A percentile compares a stretch with the other conserved stretches of the same genome.
Conservation (phyloP, 352 stramenopile genomes). For the Globisporangium spiculum region DNA sequence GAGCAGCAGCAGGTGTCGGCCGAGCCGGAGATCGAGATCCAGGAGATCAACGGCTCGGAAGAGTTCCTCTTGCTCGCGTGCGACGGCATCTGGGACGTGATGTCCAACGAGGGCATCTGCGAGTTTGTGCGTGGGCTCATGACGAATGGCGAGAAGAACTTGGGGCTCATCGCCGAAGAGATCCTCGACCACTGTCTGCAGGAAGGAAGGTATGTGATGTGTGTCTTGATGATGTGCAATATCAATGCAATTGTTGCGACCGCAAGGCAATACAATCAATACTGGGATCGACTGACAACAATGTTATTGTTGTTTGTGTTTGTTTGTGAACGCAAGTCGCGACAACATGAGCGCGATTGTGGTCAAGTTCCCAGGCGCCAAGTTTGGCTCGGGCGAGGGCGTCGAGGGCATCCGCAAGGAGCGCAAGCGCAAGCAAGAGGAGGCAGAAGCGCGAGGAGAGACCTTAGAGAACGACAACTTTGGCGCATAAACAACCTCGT, state of each 20-base stretch:
- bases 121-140: slow-evolving; percentile 82
- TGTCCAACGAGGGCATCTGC: slow-evolving; percentile 88
- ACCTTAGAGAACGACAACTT: slow-evolving; percentile 9
- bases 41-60: slow-evolving; percentile 74
- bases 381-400: slow-evolving; percentile 58
- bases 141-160: slow-evolving; percentile 56
- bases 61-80: slow-evolving; percentile 91
- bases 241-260: not conserved
- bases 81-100: slow-evolving; percentile 94
- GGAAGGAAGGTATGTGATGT: slow-evolving; percentile 49
- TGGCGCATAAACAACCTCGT: slow-evolving; percentile 9
- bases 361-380: slow-evolving; percentile 70
- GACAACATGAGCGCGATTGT: slow-evolving; percentile 87
- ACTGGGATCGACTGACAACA: slow-evolving; percentile 1
- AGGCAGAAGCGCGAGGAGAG: slow-evolving; percentile 36
- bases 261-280: not conserved
- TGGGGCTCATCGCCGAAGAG: slow-evolving; percentile 79
- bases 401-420: slow-evolving; percentile 59
- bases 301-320: slow-evolving; percentile 3
- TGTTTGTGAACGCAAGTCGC: slow-evolving; percentile 29
- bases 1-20: slow-evolving; percentile 82
- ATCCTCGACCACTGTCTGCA: slow-evolving; percentile 74
- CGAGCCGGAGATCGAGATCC: slow-evolving; percentile 86
- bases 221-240: not conserved
- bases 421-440: slow-evolving; percentile 41